Conservation (phyloP, 176 grass and related monocot species). For the Coix lacrymajobi region DNA sequence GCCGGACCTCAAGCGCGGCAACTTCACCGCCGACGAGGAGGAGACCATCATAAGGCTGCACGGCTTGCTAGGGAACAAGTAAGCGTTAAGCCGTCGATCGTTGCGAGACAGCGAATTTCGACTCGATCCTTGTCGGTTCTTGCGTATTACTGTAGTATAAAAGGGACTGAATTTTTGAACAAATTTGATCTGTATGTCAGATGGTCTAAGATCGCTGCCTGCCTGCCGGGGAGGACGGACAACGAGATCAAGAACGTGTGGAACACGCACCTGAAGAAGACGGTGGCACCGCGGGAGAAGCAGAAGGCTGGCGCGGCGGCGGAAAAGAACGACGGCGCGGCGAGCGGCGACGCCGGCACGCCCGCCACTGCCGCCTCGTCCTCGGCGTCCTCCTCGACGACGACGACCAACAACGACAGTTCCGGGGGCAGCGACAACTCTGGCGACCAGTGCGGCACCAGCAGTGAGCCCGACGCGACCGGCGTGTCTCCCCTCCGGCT, state of each 20-base stretch:
- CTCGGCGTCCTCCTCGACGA: constrained; percentile 33
- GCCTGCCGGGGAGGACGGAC: constrained; percentile 79
- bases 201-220: constrained; percentile 88
- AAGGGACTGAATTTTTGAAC: not conserved
- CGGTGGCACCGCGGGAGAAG: constrained; percentile 11
- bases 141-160: not conserved
- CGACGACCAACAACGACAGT: constrained; percentile 16
- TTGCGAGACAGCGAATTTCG: not conserved
- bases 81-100: not conserved
- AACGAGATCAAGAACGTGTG: constrained; percentile 99
- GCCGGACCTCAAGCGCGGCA: constrained; percentile 88
- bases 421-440: constrained; percentile 14
- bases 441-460: constrained; percentile 45
- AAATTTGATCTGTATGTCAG: constrained; percentile 7
- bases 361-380: not conserved
- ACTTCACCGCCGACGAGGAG: constrained; percentile 75
- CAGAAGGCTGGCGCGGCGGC: not conserved
- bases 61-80: constrained; percentile 84
- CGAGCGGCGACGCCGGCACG: not conserved
- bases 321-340: not conserved
- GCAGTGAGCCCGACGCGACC: constrained; percentile 14
- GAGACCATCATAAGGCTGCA: constrained; percentile 76
- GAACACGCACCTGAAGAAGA: constrained; percentile 97
- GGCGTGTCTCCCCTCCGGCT: not conserved
- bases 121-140: not conserved